Evolutionary conservation across 2,329 filamentous ascomycete species (phyloP).

Genomic region (Didymella lethalis): DNA sequence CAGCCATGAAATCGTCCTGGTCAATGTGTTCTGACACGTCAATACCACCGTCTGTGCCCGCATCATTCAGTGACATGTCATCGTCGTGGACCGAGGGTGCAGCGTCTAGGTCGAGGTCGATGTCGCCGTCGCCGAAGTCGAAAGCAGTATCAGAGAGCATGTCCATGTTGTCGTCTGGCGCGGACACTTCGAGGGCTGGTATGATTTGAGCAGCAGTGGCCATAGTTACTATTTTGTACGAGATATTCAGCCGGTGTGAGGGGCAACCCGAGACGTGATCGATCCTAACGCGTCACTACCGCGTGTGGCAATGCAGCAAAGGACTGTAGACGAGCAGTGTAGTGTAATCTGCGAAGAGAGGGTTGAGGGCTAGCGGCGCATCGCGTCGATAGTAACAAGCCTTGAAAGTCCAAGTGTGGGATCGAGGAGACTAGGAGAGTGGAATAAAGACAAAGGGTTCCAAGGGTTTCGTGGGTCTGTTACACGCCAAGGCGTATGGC

Average conservation of each 20-base stretch:
- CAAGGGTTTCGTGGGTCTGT: slow-evolving; percentile 1
- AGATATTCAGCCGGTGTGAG: slow-evolving; percentile 5
- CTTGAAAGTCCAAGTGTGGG: not conserved
- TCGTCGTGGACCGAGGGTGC: slow-evolving; percentile 48
- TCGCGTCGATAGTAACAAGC: not conserved
- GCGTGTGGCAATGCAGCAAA: slow-evolving; percentile 4
- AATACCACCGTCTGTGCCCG: slow-evolving; percentile 36
- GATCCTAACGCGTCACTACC: slow-evolving; percentile 30
- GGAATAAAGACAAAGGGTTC: slow-evolving; percentile 6
- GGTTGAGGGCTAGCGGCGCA: slow-evolving; percentile 8
- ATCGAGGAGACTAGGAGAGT: not conserved
- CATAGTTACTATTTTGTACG: slow-evolving; percentile 25
- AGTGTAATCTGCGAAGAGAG: slow-evolving; percentile 2
- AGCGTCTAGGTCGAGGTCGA: slow-evolving; percentile 63
- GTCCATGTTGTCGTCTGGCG: slow-evolving; percentile 63
- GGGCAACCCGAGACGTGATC: slow-evolving; percentile 14
- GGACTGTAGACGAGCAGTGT: not conserved
- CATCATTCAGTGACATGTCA: slow-evolving; percentile 66
- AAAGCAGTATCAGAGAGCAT: slow-evolving; percentile 59
- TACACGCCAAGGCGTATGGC: slow-evolving; percentile 10
- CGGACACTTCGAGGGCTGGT: slow-evolving; percentile 43
- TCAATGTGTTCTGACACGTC: slow-evolving; percentile 30
- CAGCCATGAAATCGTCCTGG: slow-evolving; percentile 50
- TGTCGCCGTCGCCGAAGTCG: slow-evolving; percentile 63
- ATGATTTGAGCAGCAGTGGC: slow-evolving; percentile 33